Evolutionary conservation across 2,329 filamentous ascomycete genomes (phyloP), one percentile per base, ranked within the genome.

Genomic region (Amylocarpus encephaloides): DNA sequence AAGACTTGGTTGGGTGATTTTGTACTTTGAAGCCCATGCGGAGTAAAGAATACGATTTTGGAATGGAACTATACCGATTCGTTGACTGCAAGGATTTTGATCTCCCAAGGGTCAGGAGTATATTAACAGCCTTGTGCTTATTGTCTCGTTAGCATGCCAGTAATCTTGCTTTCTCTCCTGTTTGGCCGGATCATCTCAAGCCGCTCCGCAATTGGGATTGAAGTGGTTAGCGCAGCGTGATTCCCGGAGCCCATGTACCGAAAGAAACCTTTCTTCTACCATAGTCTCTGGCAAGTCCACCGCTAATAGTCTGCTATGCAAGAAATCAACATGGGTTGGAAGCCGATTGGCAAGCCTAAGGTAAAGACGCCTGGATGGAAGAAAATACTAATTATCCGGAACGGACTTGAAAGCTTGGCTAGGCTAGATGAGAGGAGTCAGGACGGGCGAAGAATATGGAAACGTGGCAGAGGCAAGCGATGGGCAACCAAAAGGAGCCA

Each of bases 51-150:
- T 7, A 41, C 29, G 35, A n/a, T 29, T 33, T 47, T 29, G 36
- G 11, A 32, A 34, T 35, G 46, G 46, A 48, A 32, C 30, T 43
- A 26, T n/a, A 29, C 46, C 46, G 46, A 48, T 48, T 48, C 46
- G 46, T 48, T 19, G 5, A 33, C 15, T 16, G 22, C 18, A 11
- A 22, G 11, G 16, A 35, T 18, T 32, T 18, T 33, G 5, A 15
- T 22, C 22, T 26, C 7, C 22, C 22, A 26, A 26, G 10, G 18
- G 30, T 35, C 11, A 19, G 30, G 12, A 36, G 34, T 36, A 36
- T 36, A 36, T 16, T 15, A n/a, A 18, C 9, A 46, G 33, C 19
- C 19, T 19, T 39, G 43, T 18, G 38, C 16, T 46, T 39, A 46
- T 41, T 47, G 15, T 32, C 36, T 22, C 12, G 36, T 29, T 26